Evolutionary conservation across 1,139 yeast species (phyloP).

Genomic region (Zygosaccharomyces sapae): DNA sequence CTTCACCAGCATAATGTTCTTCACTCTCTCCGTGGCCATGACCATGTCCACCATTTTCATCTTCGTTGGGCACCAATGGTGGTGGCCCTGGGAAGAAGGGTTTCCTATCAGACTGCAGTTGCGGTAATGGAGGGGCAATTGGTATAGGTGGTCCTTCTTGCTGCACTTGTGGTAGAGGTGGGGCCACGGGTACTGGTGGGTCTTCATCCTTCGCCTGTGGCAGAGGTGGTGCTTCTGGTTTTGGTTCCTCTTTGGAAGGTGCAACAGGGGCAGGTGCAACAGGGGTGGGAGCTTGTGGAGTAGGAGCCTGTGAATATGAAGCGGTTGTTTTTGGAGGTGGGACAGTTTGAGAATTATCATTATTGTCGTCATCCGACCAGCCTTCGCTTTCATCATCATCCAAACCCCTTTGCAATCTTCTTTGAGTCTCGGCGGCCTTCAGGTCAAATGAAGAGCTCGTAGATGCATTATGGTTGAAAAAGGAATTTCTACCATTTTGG

Average conservation of each 20-base stretch:
- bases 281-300: constrained; percentile 13
- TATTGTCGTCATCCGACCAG: constrained; percentile 54
- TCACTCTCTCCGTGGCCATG: no score
- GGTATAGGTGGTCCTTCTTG: constrained; percentile 22
- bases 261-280: constrained; percentile 17
- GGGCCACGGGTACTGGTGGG: constrained; percentile 23
- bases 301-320: constrained; percentile 34
- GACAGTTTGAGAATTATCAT: constrained; percentile 44
- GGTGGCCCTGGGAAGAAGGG: constrained; percentile 30
- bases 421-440: constrained; percentile 56
- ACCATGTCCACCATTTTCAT: background rate
- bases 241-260: constrained; percentile 25
- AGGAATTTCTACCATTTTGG: constrained; percentile 34
- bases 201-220: constrained; percentile 22
- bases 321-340: constrained; percentile 26
- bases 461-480: constrained; percentile 44
- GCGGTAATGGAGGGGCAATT: constrained; percentile 27
- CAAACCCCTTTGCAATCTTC: constrained; percentile 61
- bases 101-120: constrained; percentile 7
- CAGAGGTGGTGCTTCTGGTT: constrained; percentile 35
- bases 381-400: constrained; percentile 46
- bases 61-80: constrained; percentile 17
- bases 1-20: background rate
- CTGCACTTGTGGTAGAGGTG: constrained; percentile 17
- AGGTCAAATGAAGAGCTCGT: constrained; percentile 43